A percentile compares a stretch with the other conserved stretches of the same genome.
Evolutionary conservation across 2,329 filamentous ascomycete species (phyloP).

Genomic region (Stylonectria norvegica): DNA sequence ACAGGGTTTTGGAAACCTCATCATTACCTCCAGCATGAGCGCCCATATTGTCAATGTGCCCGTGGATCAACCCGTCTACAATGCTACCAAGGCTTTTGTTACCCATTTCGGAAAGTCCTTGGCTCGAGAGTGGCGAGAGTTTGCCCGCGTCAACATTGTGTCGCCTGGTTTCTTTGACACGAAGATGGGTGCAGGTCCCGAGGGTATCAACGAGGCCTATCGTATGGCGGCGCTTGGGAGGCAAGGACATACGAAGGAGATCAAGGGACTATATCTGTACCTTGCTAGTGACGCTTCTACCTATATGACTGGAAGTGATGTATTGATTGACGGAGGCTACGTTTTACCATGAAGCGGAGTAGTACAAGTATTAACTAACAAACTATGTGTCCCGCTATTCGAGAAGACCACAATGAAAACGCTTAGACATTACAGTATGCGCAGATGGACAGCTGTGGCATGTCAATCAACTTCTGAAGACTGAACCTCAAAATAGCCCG

Average conservation of each 20-base stretch:
- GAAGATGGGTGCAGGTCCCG: constrained; percentile 44
- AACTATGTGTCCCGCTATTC: no score
- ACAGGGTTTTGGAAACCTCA: constrained; percentile 46
- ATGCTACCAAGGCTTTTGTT: constrained; percentile 51
- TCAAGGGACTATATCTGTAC: constrained; percentile 58
- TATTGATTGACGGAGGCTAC: constrained; percentile 44
- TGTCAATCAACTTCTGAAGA: no score
- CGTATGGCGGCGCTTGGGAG: constrained; percentile 51
- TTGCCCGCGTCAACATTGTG: constrained; percentile 54
- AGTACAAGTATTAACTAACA: no score
- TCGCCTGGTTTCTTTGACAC: constrained; percentile 49
- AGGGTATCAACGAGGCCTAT: constrained; percentile 43
- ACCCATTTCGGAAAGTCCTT: constrained; percentile 53
- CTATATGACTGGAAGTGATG: constrained; percentile 49
- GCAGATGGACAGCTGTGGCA: no score
- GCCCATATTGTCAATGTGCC: constrained; percentile 49
- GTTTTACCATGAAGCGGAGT: constrained; percentile 26
- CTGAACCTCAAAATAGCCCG: no score
- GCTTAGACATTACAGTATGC: no score
- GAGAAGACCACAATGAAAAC: no score
- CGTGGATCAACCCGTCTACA: constrained; percentile 53
- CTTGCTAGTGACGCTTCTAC: constrained; percentile 49
- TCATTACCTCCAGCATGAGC: constrained; percentile 50
- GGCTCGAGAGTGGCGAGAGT: constrained; percentile 53
- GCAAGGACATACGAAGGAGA: constrained; percentile 61